phyloP scores from a whole-genome alignment of 495 filamentous ascomycete species.

The Cercophora newfieldiana region DNA sequence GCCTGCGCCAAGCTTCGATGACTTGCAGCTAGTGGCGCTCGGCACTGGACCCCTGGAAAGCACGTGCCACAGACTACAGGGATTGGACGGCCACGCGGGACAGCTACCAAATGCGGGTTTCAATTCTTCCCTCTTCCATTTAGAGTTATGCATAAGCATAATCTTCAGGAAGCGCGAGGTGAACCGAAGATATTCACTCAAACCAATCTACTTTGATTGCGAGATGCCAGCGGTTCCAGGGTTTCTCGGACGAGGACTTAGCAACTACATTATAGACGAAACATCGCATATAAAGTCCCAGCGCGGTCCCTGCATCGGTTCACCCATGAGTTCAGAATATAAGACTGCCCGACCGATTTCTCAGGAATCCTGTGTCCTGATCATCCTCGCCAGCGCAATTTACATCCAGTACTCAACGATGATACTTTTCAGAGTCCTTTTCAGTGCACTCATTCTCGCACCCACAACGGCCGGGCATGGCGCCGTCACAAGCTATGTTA shows the following conservation, averaged over 20 bases:
- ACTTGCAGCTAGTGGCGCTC: neutral
- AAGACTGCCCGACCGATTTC: no score
- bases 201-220: neutral
- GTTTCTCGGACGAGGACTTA: neutral
- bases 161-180: neutral
- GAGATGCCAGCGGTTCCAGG: neutral
- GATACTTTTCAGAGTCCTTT: slow-evolving; percentile 17
- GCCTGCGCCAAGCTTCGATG: neutral
- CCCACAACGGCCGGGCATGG: slow-evolving; percentile 50
- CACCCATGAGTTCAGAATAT: no score
- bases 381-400: neutral
- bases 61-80: neutral
- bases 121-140: neutral
- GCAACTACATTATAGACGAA: neutral
- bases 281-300: no score
- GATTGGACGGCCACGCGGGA: neutral
- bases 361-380: neutral
- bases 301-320: no score
- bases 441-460: slow-evolving; percentile 12
- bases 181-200: neutral
- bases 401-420: neutral
- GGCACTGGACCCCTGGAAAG: no score
- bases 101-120: neutral
- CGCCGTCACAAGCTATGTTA: slow-evolving; percentile 55
- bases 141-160: neutral